phyloP scores from a whole-genome alignment of 2,329 filamentous ascomycete genomes.

The Fusarium sp. region DNA sequence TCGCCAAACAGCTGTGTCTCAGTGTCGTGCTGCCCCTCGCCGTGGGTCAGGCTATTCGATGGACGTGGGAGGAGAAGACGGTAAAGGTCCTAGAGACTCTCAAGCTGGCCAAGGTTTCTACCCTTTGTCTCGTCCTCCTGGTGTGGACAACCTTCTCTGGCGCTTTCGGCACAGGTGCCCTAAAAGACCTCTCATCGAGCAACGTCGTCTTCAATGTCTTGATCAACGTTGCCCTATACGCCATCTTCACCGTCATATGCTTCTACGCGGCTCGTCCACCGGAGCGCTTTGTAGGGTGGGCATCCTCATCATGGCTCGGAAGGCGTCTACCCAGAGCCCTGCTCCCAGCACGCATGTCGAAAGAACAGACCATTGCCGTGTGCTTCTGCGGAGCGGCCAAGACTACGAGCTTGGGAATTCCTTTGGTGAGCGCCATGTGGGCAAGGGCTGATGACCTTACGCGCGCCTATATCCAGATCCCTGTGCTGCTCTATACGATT shows the following conservation, averaged over 20 bases:
- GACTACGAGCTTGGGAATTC: slow-evolving; percentile 77
- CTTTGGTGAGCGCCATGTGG: slow-evolving; percentile 77
- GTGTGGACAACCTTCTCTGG: slow-evolving; percentile 75
- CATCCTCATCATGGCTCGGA: slow-evolving; percentile 47
- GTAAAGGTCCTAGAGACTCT: slow-evolving; percentile 65
- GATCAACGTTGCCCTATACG: slow-evolving; percentile 73
- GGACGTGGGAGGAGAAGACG: slow-evolving; percentile 62
- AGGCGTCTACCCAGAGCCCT: slow-evolving; percentile 52
- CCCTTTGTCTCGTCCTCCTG: slow-evolving; percentile 59
- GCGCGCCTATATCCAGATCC: slow-evolving; percentile 71
- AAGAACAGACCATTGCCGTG: slow-evolving; percentile 74
- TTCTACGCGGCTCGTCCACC: slow-evolving; percentile 63
- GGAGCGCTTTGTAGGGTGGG: slow-evolving; percentile 30
- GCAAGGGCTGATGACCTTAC: slow-evolving; percentile 64
- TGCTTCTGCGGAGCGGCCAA: slow-evolving; percentile 82
- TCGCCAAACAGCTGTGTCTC: slow-evolving; percentile 76
- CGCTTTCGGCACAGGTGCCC: slow-evolving; percentile 72
- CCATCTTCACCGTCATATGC: slow-evolving; percentile 72
- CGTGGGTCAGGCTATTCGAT: slow-evolving; percentile 70
- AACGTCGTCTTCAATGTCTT: slow-evolving; percentile 76
- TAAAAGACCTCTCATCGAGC: slow-evolving; percentile 66
- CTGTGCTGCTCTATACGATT: slow-evolving; percentile 71
- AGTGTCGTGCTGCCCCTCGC: slow-evolving; percentile 74
- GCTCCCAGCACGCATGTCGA: slow-evolving; percentile 64
- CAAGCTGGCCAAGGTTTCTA: slow-evolving; percentile 63